Percentiles rank a stretch among this genome's conserved stretches.
Conservation (phyloP, 2,329 filamentous ascomycete genomes). For the Cryphonectria parasitica region DNA sequence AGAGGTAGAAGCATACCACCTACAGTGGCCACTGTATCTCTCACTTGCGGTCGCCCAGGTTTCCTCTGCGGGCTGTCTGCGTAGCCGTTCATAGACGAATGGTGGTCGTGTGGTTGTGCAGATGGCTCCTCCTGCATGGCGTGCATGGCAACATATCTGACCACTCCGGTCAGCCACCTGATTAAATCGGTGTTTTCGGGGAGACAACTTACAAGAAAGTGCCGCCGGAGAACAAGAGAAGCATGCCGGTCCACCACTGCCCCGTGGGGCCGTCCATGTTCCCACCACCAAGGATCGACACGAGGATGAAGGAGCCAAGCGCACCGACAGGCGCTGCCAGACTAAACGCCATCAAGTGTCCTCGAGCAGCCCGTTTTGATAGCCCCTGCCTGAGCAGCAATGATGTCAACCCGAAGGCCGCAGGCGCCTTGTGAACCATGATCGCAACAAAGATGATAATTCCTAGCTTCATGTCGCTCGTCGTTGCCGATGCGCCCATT, state of each 20-base stretch:
- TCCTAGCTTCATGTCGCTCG: conserved; percentile 73
- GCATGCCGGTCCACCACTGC: conserved; percentile 88
- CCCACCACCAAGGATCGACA: conserved; percentile 72
- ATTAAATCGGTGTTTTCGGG: background rate
- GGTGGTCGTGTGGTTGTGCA: conserved; percentile 56
- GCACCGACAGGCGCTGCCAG: conserved; percentile 88
- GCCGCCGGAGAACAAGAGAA: conserved; percentile 92
- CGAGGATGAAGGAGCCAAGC: conserved; percentile 78
- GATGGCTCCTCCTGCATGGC: conserved; percentile 83
- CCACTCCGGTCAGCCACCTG: conserved; percentile 1
- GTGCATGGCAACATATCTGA: conserved; percentile 95
- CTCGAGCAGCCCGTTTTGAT: conserved; percentile 80
- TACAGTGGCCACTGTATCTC: conserved; percentile 72
- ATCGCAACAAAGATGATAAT: conserved; percentile 95
- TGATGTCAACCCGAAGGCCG: conserved; percentile 91
- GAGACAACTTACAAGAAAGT: conserved; percentile 81
- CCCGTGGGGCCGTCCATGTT: conserved; percentile 62
- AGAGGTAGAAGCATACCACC: conserved; percentile 79
- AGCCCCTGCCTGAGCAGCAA: conserved; percentile 89
- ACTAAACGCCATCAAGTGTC: conserved; percentile 89
- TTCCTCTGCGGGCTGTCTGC: conserved; percentile 56
- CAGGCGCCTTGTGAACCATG: conserved; percentile 96
- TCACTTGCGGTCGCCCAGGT: conserved; percentile 61
- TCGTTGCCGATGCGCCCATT: conserved; percentile 84
- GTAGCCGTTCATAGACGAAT: conserved; percentile 56